Percentiles rank a stretch among this genome's conserved stretches.
These are phyloP conservation scores for Suillus decipiens DNA, from an alignment of 768 basidiomycete genomes.

Conservation along the genomic window DNA sequence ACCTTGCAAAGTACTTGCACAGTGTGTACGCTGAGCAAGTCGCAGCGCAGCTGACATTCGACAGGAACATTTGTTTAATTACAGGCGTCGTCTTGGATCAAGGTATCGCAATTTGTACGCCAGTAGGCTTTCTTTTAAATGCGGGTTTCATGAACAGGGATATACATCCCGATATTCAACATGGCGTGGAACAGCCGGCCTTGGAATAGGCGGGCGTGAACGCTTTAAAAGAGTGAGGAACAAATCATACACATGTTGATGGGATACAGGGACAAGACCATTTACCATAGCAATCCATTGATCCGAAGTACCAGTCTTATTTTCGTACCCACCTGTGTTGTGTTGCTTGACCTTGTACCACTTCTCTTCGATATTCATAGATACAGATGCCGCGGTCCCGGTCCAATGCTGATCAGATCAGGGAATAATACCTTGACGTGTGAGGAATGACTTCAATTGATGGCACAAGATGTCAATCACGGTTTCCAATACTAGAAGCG, in stretches of 20 bases:
- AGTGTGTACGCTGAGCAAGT: constrained; percentile 44
- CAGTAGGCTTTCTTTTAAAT: neutral
- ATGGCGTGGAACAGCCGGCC: neutral
- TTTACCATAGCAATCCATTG: neutral
- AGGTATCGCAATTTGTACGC: neutral
- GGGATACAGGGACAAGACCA: neutral
- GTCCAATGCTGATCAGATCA: neutral
- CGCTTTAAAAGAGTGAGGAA: neutral
- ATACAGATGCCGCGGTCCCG: neutral
- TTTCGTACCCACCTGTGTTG: neutral
- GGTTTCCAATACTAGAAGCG: neutral
- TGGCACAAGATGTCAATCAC: neutral
- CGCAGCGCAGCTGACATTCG: constrained; percentile 45
- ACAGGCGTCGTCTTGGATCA: neutral
- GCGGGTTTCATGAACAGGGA: neutral
- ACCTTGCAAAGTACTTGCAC: constrained; percentile 38
- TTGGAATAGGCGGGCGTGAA: neutral
- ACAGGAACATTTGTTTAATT: constrained; percentile 39
- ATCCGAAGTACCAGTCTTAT: neutral
- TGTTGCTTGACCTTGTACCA: neutral
- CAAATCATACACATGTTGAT: neutral
- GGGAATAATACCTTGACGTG: neutral
- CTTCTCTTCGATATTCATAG: neutral
- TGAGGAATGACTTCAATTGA: neutral
- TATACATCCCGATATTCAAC: neutral